Percentiles rank a stretch among this genome's conserved stretches.
phyloP scores from a whole-genome alignment of 1,139 yeast genomes.

The Taphrina communis region DNA sequence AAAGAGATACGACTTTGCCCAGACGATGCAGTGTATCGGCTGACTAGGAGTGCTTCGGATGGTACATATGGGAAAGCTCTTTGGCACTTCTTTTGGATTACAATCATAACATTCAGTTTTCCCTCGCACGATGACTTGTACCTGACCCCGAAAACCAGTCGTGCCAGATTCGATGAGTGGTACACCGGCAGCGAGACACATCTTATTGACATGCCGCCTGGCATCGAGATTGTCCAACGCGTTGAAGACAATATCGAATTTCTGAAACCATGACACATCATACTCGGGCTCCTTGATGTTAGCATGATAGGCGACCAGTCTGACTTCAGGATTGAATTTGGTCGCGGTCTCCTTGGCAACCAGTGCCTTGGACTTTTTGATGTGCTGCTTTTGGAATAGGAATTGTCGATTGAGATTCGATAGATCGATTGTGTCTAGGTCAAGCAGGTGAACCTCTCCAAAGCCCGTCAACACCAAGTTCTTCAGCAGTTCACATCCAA shows the following conservation, averaged over 20 bases:
- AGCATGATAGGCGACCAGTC: constrained; percentile 80
- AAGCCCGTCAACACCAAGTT: constrained; percentile 82
- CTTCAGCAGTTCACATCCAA: constrained; percentile 93
- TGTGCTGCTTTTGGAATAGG: constrained; percentile 82
- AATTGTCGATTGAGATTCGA: constrained; percentile 94
- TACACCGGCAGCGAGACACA: constrained; percentile 72
- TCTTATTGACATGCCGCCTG: constrained; percentile 81
- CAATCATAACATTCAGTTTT: constrained; percentile 93
- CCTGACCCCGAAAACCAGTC: constrained; percentile 91
- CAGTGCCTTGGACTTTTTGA: constrained; percentile 79
- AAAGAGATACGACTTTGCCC: constrained; percentile 94
- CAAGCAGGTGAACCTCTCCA: constrained; percentile 90
- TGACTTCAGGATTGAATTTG: constrained; percentile 74
- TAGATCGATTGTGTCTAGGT: constrained; percentile 89
- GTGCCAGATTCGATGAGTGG: constrained; percentile 95
- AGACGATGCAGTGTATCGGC: constrained; percentile 94
- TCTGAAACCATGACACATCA: constrained; percentile 79
- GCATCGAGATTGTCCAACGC: constrained; percentile 96
- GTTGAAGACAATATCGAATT: constrained; percentile 79
- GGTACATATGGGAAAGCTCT: constrained; percentile 93
- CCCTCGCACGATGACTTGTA: constrained; percentile 81
- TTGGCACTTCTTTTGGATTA: constrained; percentile 82
- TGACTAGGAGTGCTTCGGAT: constrained; percentile 95
- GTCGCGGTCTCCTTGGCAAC: constrained; percentile 79
- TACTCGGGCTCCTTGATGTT: constrained; percentile 77